These are phyloP conservation scores for Volvox africanus DNA, from an alignment of 139 green algal species.

Conservation along the genomic window DNA sequence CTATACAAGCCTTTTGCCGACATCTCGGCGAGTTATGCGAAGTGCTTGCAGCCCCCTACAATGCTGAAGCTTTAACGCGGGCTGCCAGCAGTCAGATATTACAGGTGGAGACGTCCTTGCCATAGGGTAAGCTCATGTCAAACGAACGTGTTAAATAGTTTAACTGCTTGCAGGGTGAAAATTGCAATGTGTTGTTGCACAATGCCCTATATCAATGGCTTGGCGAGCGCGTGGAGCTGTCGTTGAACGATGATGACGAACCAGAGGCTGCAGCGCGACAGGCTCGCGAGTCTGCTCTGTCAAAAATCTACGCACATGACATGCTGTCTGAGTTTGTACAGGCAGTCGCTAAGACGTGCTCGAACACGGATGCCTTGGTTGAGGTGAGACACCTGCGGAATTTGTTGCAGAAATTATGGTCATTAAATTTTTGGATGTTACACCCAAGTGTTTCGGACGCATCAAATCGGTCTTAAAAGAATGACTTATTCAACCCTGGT, in stretches of 20 bases:
- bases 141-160: too few species aligned
- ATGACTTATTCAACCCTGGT: background rate
- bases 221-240: conserved; percentile 18
- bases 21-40: conserved; percentile 37
- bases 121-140: too few species aligned
- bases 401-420: background rate
- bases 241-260: background rate
- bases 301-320: background rate
- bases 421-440: too few species aligned
- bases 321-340: conserved; percentile 4
- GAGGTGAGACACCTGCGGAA: background rate
- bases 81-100: background rate
- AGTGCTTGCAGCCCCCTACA: conserved; percentile 1
- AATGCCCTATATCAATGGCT: conserved; percentile 36
- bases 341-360: background rate
- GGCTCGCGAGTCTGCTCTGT: background rate
- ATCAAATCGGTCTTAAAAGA: too few species aligned
- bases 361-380: background rate
- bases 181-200: background rate
- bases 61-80: background rate
- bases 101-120: background rate
- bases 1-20: conserved; percentile 26
- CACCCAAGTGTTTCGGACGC: too few species aligned
- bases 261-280: background rate
- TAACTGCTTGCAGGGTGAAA: background rate